Conservation (phyloP, 2,329 filamentous ascomycete genomes). For the Fusarium sp. region DNA sequence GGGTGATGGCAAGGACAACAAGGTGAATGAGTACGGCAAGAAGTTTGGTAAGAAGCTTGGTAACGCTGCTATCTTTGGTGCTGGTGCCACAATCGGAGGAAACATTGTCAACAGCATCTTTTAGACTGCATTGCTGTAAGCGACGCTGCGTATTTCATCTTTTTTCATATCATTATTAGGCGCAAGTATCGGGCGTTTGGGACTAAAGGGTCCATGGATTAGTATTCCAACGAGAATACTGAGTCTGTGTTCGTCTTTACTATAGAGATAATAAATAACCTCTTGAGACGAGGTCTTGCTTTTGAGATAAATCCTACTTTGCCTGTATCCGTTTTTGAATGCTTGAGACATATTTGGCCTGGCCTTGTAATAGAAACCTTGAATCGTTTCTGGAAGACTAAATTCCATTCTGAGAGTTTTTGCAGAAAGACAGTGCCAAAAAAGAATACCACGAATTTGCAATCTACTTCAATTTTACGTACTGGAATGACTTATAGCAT, state of each 20-base stretch:
- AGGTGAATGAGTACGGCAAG: conserved; percentile 83
- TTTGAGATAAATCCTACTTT: too few relatives aligned
- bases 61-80: conserved; percentile 87
- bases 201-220: conserved; percentile 17
- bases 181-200: conserved; percentile 35
- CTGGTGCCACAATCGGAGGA: conserved; percentile 88
- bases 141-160: neutral
- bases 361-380: neutral
- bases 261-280: neutral
- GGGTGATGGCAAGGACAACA: conserved; percentile 70
- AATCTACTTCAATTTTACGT: neutral
- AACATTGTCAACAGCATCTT: conserved; percentile 94
- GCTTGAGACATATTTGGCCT: neutral
- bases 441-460: neutral
- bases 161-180: conserved; percentile 3
- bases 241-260: neutral
- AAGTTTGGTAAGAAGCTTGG: conserved; percentile 96
- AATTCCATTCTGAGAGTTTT: neutral
- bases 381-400: neutral
- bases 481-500: neutral
- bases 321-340: neutral
- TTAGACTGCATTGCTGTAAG: conserved; percentile 57
- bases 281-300: neutral
- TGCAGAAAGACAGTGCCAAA: neutral
- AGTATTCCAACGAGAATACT: conserved; percentile 10